Conservation (phyloP, 1,139 yeast species). For the Eremothecium cymbalariae region DNA sequence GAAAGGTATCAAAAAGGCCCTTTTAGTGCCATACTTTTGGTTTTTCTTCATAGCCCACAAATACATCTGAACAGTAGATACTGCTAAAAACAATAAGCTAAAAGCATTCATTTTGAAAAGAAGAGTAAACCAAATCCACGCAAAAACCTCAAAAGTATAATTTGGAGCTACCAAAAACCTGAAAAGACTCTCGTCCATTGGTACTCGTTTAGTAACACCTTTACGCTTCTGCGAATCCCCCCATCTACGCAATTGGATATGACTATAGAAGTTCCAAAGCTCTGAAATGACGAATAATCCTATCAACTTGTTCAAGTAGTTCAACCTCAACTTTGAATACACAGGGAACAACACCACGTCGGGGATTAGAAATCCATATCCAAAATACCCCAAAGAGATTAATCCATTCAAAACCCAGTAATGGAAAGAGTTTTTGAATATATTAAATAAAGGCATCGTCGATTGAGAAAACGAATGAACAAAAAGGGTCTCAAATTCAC, state of each 20-base stretch:
- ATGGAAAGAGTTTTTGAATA: slow-evolving; percentile 83
- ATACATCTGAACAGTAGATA: slow-evolving; percentile 69
- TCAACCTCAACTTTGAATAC: slow-evolving; percentile 16
- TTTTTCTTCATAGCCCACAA: slow-evolving; percentile 59
- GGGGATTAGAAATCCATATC: slow-evolving; percentile 44
- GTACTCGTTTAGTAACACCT: slow-evolving; percentile 33
- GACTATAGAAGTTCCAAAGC: slow-evolving; percentile 63
- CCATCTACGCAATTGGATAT: slow-evolving; percentile 37
- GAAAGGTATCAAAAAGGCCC: slow-evolving; percentile 35
- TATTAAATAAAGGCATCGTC: slow-evolving; percentile 84
- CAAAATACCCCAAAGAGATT: slow-evolving; percentile 58
- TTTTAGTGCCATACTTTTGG: slow-evolving; percentile 38
- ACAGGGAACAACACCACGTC: slow-evolving; percentile 19
- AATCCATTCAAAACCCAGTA: slow-evolving; percentile 88
- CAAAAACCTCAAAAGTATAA: slow-evolving; percentile 75
- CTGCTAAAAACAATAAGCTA: slow-evolving; percentile 57
- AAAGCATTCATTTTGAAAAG: slow-evolving; percentile 68
- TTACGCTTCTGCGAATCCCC: slow-evolving; percentile 35
- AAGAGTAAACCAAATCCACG: slow-evolving; percentile 64
- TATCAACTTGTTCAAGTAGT: slow-evolving; percentile 29
- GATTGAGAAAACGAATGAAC: slow-evolving; percentile 79
- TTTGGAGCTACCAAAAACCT: slow-evolving; percentile 52
- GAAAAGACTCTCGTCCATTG: slow-evolving; percentile 40
- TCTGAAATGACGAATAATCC: slow-evolving; percentile 60
- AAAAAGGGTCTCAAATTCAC: slow-evolving; percentile 78